Evolutionary conservation across 2,329 filamentous ascomycete genomes (phyloP).

Genomic region (Claviceps arundinis): DNA sequence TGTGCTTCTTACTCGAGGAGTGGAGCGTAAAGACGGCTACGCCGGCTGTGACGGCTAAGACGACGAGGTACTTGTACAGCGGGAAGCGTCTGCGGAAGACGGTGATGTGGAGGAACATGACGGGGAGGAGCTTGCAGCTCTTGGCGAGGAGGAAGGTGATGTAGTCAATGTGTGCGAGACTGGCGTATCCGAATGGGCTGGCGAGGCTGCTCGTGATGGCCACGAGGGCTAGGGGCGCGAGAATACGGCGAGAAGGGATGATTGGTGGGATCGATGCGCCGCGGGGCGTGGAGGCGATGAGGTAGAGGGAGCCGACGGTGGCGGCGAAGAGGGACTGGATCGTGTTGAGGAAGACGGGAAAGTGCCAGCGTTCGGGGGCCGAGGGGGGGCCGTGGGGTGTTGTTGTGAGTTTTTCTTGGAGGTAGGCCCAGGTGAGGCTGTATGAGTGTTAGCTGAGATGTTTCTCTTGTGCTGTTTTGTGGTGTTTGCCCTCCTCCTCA

Average conservation of each 20-base stretch:
- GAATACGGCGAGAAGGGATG: conserved; percentile 63
- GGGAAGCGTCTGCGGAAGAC: conserved; percentile 83
- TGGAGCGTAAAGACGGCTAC: conserved; percentile 94
- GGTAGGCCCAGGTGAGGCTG: conserved; percentile 86
- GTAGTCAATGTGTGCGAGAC: conserved; percentile 88
- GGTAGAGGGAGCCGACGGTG: conserved; percentile 68
- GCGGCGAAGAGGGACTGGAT: conserved; percentile 86
- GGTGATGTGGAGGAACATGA: conserved; percentile 93
- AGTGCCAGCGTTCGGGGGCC: conserved; percentile 69
- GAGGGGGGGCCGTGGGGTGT: conserved; percentile 60
- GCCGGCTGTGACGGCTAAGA: conserved; percentile 77
- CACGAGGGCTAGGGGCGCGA: conserved; percentile 70
- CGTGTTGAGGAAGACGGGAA: conserved; percentile 90
- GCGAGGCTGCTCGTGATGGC: conserved; percentile 79
- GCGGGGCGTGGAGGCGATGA: conserved; percentile 47
- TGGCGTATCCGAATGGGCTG: conserved; percentile 91
- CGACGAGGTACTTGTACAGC: conserved; percentile 91
- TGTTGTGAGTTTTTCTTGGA: conserved; percentile 95
- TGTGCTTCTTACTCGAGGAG: conserved; percentile 37
- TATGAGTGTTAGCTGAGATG: not conserved
- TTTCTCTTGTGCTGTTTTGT: not conserved
- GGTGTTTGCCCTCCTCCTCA: not conserved
- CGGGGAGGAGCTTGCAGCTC: conserved; percentile 95
- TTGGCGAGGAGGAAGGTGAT: conserved; percentile 96
- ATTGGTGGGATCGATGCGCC: conserved; percentile 41